Evolutionary conservation across 2,329 filamentous ascomycete genomes (phyloP), one percentile per base, ranked within the genome.

Genomic region (Leptosphaerulina australis): DNA sequence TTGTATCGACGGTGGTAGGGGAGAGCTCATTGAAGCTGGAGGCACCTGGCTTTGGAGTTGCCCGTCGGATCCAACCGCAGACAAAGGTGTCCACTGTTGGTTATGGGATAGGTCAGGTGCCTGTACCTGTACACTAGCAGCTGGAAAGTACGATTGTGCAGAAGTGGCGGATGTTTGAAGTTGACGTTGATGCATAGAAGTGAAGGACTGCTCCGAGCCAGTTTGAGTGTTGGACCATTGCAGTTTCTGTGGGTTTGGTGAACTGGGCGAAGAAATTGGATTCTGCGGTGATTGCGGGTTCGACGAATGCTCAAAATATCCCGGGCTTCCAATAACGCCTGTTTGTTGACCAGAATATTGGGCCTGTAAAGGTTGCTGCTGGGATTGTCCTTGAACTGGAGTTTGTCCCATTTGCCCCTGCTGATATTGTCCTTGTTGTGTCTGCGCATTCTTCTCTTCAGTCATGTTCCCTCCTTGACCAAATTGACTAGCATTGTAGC

Each of bases 331-430:
- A 10, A 67, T 47, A 9, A 69, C 57, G 3, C 67, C 68, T 11
- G 38, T 64, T 43, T 71, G 63, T 38, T 70, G 66, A 20, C 57
- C 63, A 4, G 46, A 20, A 22, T 54, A 50, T 24, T 55, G 55
- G 22, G 50, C 39, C 20, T 56, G 57, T 15, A 38, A 11, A 11
- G 44, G 51, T 26, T 59, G 52, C 7, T 51, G 48, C 9, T 53
- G 50, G 4, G 39, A 31, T 24, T 55, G 56, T 12, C 56, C 50
- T 4, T 53, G 49, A 28, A 21, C 28, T 43, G 46, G 11, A 14
- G 9, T 10, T 14, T 54, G 53, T 21, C 20, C 12, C 14, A n/a
- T 31, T 25, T 24, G 37, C 26, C 35, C 43, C 12, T 60, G 56
- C 2, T 55, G 50, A 3, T 49, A 44, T 25, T 63, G 55, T 6